phyloP scores from a whole-genome alignment of 164 flowering plant genomes.

The Stephania cephalantha region DNA sequence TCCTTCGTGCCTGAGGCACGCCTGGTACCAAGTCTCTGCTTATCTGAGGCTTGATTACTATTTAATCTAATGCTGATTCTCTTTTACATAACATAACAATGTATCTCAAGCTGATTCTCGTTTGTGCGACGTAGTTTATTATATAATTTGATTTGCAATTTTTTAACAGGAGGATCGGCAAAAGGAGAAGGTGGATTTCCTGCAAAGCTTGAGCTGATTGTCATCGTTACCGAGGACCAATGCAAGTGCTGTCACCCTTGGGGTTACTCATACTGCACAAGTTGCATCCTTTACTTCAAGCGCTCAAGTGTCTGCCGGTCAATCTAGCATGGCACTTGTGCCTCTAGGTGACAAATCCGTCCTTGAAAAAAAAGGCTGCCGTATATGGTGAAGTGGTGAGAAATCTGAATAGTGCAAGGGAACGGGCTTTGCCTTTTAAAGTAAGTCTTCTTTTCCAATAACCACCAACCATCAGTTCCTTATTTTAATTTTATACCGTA shows the following conservation, averaged over 20 bases:
- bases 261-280: conserved; percentile 41
- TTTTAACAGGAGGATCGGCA: conserved; percentile 86
- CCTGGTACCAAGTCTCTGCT: neutral
- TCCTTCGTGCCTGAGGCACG: neutral
- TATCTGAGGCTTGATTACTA: neutral
- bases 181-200: conserved; percentile 83
- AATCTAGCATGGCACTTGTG: conserved; percentile 44
- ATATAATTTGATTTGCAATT: conserved; percentile 6
- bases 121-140: neutral
- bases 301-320: conserved; percentile 42
- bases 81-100: neutral
- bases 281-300: conserved; percentile 42
- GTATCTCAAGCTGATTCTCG: neutral
- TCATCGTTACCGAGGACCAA: conserved; percentile 73
- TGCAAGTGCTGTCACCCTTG: conserved; percentile 30
- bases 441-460: conserved; percentile 30
- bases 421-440: conserved; percentile 62
- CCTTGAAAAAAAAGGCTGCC: conserved; percentile 67
- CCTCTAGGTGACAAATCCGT: conserved; percentile 48
- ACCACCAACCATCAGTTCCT: neutral
- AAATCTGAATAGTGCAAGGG: conserved; percentile 69
- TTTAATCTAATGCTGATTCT: neutral
- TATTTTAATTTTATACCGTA: neutral
- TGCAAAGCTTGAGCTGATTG: conserved; percentile 83
- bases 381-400: conserved; percentile 73